These are phyloP conservation scores for Monosporascus sp. DNA, from an alignment of 2,329 filamentous ascomycete species.

Conservation along the genomic window DNA sequence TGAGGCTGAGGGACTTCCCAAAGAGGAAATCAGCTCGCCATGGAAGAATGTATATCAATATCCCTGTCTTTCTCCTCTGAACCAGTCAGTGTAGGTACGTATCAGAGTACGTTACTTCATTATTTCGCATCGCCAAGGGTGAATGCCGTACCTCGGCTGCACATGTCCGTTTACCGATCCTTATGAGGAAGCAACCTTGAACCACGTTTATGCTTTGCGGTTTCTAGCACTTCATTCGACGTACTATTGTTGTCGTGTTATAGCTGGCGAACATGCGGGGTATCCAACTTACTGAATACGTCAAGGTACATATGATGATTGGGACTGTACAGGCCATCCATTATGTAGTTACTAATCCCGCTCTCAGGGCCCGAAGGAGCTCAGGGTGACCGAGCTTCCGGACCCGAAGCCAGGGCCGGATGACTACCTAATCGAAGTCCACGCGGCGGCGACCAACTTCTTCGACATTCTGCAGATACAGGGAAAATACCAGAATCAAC, in stretches of 20 bases:
- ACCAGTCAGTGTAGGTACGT: slow-evolving; percentile 7
- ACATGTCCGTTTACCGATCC: neutral
- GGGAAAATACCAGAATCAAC: slow-evolving; percentile 92
- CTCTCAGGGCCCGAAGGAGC: slow-evolving; percentile 67
- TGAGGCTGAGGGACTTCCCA: neutral
- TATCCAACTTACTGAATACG: slow-evolving; percentile 68
- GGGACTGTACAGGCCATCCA: neutral
- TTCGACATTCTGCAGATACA: slow-evolving; percentile 94
- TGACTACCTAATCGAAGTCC: slow-evolving; percentile 83
- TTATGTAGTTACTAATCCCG: slow-evolving; percentile 1
- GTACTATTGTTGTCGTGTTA: neutral
- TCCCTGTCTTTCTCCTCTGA: neutral
- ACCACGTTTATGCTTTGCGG: neutral
- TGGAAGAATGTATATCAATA: no score
- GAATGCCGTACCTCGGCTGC: neutral
- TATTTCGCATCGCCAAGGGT: neutral
- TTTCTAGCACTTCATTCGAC: neutral
- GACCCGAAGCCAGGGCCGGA: slow-evolving; percentile 65
- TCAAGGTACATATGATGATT: slow-evolving; percentile 50
- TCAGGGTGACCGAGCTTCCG: slow-evolving; percentile 68
- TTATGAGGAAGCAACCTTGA: neutral
- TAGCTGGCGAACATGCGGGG: slow-evolving; percentile 54
- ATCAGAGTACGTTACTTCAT: neutral
- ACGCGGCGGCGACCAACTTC: slow-evolving; percentile 88
- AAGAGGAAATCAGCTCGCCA: neutral